Evolutionary conservation across 139 green algal species (phyloP).

Genomic region (Pseudopediastrum boryanum): DNA sequence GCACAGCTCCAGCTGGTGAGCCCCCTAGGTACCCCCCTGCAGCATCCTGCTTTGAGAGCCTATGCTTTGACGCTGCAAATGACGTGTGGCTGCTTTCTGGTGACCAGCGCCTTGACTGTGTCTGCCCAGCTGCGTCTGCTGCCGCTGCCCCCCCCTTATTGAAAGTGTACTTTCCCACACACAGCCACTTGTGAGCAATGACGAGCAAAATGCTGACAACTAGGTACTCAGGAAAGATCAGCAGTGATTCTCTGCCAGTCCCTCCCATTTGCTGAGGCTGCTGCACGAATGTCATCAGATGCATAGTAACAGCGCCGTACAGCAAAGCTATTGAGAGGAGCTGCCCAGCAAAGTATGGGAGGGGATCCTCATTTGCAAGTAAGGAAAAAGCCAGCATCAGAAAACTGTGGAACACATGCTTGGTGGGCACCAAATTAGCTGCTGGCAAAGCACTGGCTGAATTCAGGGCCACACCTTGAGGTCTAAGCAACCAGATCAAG

Average conservation of each 20-base stretch:
- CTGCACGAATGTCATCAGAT: neutral
- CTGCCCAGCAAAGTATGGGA: neutral
- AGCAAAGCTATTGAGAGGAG: neutral
- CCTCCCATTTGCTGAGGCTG: neutral
- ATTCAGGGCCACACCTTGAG: neutral
- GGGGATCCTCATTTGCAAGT: neutral
- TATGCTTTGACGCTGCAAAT: too few relatives aligned
- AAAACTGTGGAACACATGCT: constrained; percentile 11
- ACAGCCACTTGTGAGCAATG: constrained; percentile 2
- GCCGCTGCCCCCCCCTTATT: neutral
- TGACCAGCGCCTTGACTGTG: neutral
- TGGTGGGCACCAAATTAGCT: too few relatives aligned
- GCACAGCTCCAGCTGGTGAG: too few relatives aligned
- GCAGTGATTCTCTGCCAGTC: too few relatives aligned
- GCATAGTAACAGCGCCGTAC: constrained; percentile 13
- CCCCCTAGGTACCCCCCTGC: too few relatives aligned
- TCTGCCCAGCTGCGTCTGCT: constrained; percentile 1
- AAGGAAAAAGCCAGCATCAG: constrained; percentile 7
- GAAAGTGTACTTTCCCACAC: neutral
- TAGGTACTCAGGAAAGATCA: constrained; percentile 8
- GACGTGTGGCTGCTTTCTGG: neutral
- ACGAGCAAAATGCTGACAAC: neutral
- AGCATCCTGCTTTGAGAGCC: too few relatives aligned
- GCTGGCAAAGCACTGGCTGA: too few relatives aligned
- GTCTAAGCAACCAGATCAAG: neutral